Base-by-base conservation (phyloP, 2,329 filamentous ascomycete species). In the Onygenales sp. region DNA sequence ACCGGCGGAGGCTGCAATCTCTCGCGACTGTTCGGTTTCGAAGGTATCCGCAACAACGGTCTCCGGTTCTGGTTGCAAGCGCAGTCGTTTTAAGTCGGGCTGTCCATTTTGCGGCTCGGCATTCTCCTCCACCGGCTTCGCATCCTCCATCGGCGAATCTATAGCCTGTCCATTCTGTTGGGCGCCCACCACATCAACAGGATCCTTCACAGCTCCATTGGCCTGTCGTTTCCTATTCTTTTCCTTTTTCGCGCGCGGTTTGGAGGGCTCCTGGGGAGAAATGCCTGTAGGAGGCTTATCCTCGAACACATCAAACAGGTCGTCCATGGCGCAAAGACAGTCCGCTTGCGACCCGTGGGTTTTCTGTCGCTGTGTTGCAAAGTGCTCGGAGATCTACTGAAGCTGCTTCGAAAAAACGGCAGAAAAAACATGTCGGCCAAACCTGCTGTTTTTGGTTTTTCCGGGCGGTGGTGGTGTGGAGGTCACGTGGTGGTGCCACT, bases 41-140 rank as follows among this genome's bases (percentile, higher is more conserved):
- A 98, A 98, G 10, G 86, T 84, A 73, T 98, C 93, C 17, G 92
- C 90, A 62, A 97, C 81, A 46, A 97, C 85, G 4, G 92, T 88
- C 57, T 85, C 86, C 8, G 82, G 81, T 62, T 86, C 86, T 52
- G 77, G 74, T 57, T 84, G 78, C 54, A 73, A 64, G 58, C 76
- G 71, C 58, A 68, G 69, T 48, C 75, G 72, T 63, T 77, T 79
- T 55, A 67, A 65, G 56, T 69, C 73, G 50, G 69, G 74, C 57
- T 66, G 69, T 49, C 67, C 69, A 45, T 70, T 63, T 34, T 64
- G 53, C 10, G 32, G 17, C 40, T 57, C 54, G 1, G 39, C 1
- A 8, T 42, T 45, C 13, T 27, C 43, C 34, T 47, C 49, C 42
- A 55, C 52, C 14, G 36, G n/a, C 27, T 58, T 60, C 6, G 46